Evolutionary conservation across 2,329 filamentous ascomycete genomes (phyloP).

Genomic region (Apiospora koreana): DNA sequence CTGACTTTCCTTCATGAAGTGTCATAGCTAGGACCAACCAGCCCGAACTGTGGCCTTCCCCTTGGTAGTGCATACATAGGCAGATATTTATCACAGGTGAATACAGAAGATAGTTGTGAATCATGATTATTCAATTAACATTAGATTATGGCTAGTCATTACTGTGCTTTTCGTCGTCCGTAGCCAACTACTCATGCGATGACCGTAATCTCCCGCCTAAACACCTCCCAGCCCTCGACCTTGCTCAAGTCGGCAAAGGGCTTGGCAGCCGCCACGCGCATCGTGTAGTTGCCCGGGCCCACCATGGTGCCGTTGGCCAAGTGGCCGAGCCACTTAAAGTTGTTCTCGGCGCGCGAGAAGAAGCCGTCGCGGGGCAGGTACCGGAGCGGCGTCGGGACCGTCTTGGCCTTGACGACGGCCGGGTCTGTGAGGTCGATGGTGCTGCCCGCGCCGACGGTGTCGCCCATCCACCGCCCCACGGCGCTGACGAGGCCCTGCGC

Average conservation of each 20-base stretch:
- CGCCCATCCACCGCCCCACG: neutral
- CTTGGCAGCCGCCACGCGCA: neutral
- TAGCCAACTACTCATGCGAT: neutral
- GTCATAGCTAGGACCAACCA: no score
- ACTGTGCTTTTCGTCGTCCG: neutral
- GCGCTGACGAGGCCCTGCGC: neutral
- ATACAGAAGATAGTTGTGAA: no score
- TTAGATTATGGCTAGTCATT: neutral
- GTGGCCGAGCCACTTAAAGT: neutral
- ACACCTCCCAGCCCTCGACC: neutral
- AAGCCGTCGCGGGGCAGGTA: neutral
- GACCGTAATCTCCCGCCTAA: neutral
- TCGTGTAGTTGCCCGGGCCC: neutral
- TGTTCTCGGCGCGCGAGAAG: no score
- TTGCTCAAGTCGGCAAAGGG: neutral
- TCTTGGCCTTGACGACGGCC: neutral
- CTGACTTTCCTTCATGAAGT: no score
- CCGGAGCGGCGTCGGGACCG: neutral
- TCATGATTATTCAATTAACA: no score
- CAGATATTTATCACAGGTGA: no score
- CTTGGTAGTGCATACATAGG: no score
- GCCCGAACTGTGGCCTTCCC: no score
- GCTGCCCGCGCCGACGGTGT: neutral
- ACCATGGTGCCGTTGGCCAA: neutral
- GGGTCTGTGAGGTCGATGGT: neutral